Evolutionary conservation across 2,329 filamentous ascomycete species (phyloP).

Genomic region (Pseudogymnoascus sp.): DNA sequence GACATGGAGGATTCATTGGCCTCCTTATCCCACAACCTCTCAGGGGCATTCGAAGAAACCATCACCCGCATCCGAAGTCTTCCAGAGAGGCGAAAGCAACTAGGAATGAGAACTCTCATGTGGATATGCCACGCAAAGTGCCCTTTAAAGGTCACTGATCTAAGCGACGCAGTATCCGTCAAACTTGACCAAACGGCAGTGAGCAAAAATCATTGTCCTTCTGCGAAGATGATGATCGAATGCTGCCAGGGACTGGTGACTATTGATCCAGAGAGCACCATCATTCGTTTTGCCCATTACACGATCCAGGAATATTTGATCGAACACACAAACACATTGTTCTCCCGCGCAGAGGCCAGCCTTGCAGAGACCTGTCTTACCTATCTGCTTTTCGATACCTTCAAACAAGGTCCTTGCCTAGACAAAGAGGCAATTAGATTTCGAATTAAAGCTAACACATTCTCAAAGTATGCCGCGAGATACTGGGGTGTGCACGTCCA

Average conservation of each 20-base stretch:
- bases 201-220: neutral
- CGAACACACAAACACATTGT: neutral
- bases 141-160: constrained; percentile 23
- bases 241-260: neutral
- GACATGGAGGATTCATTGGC: constrained; percentile 25
- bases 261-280: neutral
- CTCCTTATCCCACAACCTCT: constrained; percentile 21
- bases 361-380: neutral
- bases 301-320: neutral
- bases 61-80: constrained; percentile 23
- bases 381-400: neutral
- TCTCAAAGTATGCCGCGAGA: neutral
- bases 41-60: constrained; percentile 26
- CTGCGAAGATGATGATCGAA: neutral
- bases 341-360: neutral
- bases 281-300: neutral
- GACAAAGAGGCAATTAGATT: neutral
- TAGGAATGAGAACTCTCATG: constrained; percentile 26
- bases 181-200: constrained; percentile 13
- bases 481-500: neutral
- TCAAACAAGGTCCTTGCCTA: neutral
- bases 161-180: constrained; percentile 29
- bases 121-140: constrained; percentile 26
- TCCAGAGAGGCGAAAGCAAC: constrained; percentile 18
- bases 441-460: neutral